Conservation (phyloP, 805 yeast genomes). For the Torulaspora quercuum region DNA sequence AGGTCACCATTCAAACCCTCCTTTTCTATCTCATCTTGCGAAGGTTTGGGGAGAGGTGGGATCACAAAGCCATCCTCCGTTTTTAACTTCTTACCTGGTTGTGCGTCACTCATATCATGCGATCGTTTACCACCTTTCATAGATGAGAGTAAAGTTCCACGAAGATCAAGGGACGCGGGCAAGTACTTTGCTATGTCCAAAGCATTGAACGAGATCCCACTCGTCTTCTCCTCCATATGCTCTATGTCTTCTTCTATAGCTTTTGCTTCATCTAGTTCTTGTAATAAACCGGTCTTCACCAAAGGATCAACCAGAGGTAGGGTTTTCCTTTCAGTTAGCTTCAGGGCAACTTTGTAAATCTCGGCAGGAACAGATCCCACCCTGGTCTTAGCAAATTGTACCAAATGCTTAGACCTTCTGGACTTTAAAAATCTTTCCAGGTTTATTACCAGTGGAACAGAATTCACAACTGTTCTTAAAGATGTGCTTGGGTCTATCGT, state of each 20-base stretch:
- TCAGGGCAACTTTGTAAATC: constrained; percentile 58
- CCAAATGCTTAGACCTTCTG: constrained; percentile 61
- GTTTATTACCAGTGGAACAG: constrained; percentile 56
- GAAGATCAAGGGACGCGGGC: constrained; percentile 43
- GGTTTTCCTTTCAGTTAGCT: constrained; percentile 54
- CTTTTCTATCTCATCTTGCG: constrained; percentile 28
- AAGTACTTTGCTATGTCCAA: constrained; percentile 42
- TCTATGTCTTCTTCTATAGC: constrained; percentile 28
- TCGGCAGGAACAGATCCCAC: constrained; percentile 66
- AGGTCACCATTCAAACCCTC: constrained; percentile 29
- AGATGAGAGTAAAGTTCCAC: constrained; percentile 44
- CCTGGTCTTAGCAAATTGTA: constrained; percentile 58
- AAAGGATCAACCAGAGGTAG: constrained; percentile 43
- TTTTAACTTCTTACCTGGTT: constrained; percentile 40
- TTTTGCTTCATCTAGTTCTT: constrained; percentile 44
- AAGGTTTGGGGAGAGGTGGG: constrained; percentile 31
- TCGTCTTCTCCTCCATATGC: constrained; percentile 36
- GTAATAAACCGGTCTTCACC: constrained; percentile 47
- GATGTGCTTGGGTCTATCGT: constrained; percentile 37
- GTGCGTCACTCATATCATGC: constrained; percentile 26
- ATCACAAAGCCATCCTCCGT: constrained; percentile 39
- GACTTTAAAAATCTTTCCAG: constrained; percentile 64
- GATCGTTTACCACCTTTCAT: constrained; percentile 39
- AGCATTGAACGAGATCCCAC: constrained; percentile 40
- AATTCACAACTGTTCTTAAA: constrained; percentile 45